A percentile compares a stretch with the other conserved stretches of the same genome.
These are phyloP conservation scores for Fusarium tjaetaba DNA, from an alignment of 2,329 filamentous ascomycete genomes.

Conservation along the genomic window DNA sequence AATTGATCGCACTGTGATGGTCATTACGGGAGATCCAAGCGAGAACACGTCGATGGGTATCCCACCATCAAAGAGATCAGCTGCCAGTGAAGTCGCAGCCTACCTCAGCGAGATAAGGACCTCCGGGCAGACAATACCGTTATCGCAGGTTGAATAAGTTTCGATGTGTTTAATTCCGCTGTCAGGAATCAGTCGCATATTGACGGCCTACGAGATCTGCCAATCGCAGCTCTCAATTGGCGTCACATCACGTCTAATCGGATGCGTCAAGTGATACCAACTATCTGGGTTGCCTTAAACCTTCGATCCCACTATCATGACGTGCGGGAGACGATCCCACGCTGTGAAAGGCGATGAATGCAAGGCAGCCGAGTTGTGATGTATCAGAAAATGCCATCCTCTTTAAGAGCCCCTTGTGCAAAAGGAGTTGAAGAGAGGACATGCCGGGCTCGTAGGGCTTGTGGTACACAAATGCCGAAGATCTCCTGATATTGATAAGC, in stretches of 20 bases:
- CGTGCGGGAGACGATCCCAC: conserved; percentile 22
- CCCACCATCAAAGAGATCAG: conserved; percentile 1
- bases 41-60: not conserved
- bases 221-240: conserved; percentile 30
- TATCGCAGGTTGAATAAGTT: not conserved
- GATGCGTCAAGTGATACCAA: conserved; percentile 34
- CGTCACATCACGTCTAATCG: conserved; percentile 12
- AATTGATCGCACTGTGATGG: not conserved
- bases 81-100: not conserved
- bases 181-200: conserved; percentile 29
- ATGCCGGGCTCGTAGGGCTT: not conserved
- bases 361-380: conserved; percentile 25
- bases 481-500: conserved; percentile 2
- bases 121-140: not conserved
- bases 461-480: not conserved
- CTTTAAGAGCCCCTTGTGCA: not conserved
- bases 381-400: conserved; percentile 18
- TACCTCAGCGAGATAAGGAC: conserved; percentile 10
- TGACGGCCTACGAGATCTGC: conserved; percentile 13
- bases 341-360: conserved; percentile 13
- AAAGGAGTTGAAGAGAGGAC: not conserved
- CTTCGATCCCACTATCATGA: conserved; percentile 23
- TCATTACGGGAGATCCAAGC: not conserved
- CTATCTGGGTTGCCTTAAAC: conserved; percentile 18
- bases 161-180: conserved; percentile 17